Evolutionary conservation across 73 alveolate genomes (phyloP).

Genomic region (Tetrahymena thermophila): DNA sequence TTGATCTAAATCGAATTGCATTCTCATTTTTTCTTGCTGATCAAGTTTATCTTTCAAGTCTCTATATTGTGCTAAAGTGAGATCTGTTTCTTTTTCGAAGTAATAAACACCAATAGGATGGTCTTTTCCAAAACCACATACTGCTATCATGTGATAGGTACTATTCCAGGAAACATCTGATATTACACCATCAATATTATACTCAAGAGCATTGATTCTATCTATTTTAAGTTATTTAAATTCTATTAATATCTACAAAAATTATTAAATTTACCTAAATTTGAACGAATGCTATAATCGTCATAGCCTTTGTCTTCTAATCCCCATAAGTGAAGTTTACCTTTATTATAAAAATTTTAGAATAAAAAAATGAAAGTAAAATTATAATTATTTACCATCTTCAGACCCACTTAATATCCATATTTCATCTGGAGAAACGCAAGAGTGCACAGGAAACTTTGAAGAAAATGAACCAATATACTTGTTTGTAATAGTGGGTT

Average conservation of each 20-base stretch:
- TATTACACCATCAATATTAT: conserved; percentile 74
- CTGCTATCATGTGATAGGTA: conserved; percentile 92
- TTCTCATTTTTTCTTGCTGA: neutral
- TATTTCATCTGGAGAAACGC: conserved; percentile 89
- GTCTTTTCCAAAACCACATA: conserved; percentile 91
- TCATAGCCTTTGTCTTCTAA: conserved; percentile 50
- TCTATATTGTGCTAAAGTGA: conserved; percentile 14
- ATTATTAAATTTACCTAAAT: neutral
- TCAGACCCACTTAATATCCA: conserved; percentile 91
- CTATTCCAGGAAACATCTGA: conserved; percentile 92
- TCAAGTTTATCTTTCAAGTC: conserved; percentile 9
- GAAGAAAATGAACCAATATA: conserved; percentile 87
- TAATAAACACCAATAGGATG: conserved; percentile 89
- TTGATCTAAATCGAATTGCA: neutral
- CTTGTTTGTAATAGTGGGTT: conserved; percentile 59
- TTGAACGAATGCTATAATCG: neutral
- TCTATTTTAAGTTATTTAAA: neutral
- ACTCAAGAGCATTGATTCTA: conserved; percentile 49
- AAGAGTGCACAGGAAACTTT: conserved; percentile 66
- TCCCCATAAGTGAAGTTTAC: conserved; percentile 79
- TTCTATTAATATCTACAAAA: neutral
- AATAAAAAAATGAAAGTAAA: neutral
- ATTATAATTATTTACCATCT: conserved; percentile 58
- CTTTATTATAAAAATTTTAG: neutral
- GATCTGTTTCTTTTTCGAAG: conserved; percentile 55